These are phyloP conservation scores for Kurtzmaniella fragi DNA, from an alignment of 805 yeast genomes.

Conservation along the genomic window DNA sequence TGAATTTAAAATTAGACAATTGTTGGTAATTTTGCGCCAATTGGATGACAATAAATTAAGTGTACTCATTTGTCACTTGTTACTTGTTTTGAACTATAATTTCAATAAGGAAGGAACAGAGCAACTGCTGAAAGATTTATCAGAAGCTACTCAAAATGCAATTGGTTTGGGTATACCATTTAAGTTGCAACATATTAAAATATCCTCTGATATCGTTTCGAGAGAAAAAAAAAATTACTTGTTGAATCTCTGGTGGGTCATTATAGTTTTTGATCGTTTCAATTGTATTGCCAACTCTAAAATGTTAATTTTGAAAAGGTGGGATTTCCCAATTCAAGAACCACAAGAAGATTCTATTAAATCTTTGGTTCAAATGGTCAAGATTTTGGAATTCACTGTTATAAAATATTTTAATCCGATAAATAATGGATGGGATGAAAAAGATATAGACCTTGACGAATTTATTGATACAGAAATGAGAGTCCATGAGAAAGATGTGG, in stretches of 20 bases:
- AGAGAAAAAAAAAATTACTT: conserved; percentile 9
- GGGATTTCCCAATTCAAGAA: too few relatives aligned
- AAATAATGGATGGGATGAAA: too few relatives aligned
- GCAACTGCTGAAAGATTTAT: conserved; percentile 16
- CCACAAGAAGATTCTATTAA: too few relatives aligned
- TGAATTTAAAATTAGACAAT: conserved; percentile 14
- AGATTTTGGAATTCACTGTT: too few relatives aligned
- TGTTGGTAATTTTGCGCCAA: conserved; percentile 16
- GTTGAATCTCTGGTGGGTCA: conserved; percentile 15
- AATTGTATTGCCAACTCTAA: conserved; percentile 3
- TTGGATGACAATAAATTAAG: conserved; percentile 16
- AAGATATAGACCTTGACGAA: too few relatives aligned
- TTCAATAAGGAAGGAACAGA: conserved; percentile 18
- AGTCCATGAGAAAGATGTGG: too few relatives aligned
- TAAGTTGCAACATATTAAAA: conserved; percentile 9
- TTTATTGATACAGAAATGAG: too few relatives aligned
- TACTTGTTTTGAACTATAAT: conserved; percentile 13
- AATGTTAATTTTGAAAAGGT: not conserved
- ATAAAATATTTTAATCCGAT: too few relatives aligned
- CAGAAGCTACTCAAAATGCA: conserved; percentile 14
- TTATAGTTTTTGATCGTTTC: conserved; percentile 15
- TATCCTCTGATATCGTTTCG: conserved; percentile 7
- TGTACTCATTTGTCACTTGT: conserved; percentile 13
- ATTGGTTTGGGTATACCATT: conserved; percentile 15
- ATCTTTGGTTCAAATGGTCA: too few relatives aligned